Evolutionary conservation across 352 stramenopile genomes (phyloP), one percentile per base, ranked within the genome.

Genomic region (Lagenidium giganteum): DNA sequence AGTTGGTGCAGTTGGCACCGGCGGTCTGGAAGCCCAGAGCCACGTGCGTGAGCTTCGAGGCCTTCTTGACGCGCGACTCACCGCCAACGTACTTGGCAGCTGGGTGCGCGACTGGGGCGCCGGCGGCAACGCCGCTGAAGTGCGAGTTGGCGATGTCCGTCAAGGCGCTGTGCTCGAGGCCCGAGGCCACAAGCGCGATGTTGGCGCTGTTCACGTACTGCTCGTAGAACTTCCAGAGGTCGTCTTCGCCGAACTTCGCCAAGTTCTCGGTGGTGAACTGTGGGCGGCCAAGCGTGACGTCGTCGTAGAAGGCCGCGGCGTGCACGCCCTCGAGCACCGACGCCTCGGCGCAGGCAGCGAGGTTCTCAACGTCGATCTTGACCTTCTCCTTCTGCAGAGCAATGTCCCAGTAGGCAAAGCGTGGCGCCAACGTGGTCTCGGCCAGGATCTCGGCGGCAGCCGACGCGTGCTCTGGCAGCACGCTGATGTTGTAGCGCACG

Each of bases 221-320:
- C 26, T 80, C 48, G 59, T 89, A 71, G 56, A 78, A 93, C 18
- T 60, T 52, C 36, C 49, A 61, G 9, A 93, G 51, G 23, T 64
- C 41, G 33, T 86, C 73, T n/a, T 51, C 44, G 42, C 51, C 50
- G 32, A 86, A 64, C 31, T 56, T 54, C 9, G 42, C 47, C 24
- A 93, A 41, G 71, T 88, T 89, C 30, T 87, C 73, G 11, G 56
- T 45, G 18, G 64, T 42, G 27, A 63, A 50, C 17, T 80, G 39
- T 17, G 73, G 47, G 35, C 77, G 77, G 29, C 80, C 80, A 24
- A 93, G 69, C 47, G 75, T 65, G 20, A 61, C 54, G 58, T 93
- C 79, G 53, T 90, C 64, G 63, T 93, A 93, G 56, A 89, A 93
- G 4, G 81, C 81, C 5, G 78, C 81, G 23, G 63, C 71, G 65